Base-by-base conservation (phyloP, 306 rosid species). In the Astragalus glycyphyllos region DNA sequence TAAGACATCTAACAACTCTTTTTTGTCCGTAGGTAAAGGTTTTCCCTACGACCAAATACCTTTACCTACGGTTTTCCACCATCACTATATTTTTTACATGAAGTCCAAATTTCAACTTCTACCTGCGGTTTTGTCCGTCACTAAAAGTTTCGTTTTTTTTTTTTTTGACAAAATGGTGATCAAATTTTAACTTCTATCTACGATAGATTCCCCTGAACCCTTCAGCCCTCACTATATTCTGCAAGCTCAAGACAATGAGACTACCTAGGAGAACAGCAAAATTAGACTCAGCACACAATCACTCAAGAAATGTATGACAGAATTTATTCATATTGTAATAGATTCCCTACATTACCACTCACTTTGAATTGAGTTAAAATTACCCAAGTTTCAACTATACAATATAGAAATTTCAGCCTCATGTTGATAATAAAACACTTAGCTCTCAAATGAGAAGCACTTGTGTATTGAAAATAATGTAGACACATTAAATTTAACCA, bases 141-240 rank as follows among this genome's bases (percentile, higher is more conserved):
- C n/a, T n/a, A n/a, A n/a, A n/a, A n/a, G n/a, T n/a, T n/a, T n/a
- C n/a, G n/a, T n/a, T n/a, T n/a, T n/a, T n/a, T n/a, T n/a, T n/a
- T n/a, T n/a, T n/a, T n/a, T n/a, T n/a, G n/a, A n/a, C n/a, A n/a
- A n/a, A n/a, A n/a, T n/a, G n/a, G n/a, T n/a, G n/a, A n/a, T n/a
- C n/a, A n/a, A n/a, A n/a, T n/a, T n/a, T n/a, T n/a, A n/a, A n/a
- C n/a, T n/a, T n/a, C n/a, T n/a, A n/a, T n/a, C 98, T 97, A 42
- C 96, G 91, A 78, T 90, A 94, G 89, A 94, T 15, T 69, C 98
- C 98, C 86, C 79, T 82, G 65, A 90, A 71, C 73, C 98, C 98
- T 77, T 94, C 97, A 3, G 84, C 79, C 81, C 78, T 88, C 65
- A 89, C 58, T 72, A 94, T 89, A 76, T 90, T 68, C 75, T 78